Evolutionary conservation across 306 rosid genomes (phyloP).

Genomic region (Corylus avellana): DNA sequence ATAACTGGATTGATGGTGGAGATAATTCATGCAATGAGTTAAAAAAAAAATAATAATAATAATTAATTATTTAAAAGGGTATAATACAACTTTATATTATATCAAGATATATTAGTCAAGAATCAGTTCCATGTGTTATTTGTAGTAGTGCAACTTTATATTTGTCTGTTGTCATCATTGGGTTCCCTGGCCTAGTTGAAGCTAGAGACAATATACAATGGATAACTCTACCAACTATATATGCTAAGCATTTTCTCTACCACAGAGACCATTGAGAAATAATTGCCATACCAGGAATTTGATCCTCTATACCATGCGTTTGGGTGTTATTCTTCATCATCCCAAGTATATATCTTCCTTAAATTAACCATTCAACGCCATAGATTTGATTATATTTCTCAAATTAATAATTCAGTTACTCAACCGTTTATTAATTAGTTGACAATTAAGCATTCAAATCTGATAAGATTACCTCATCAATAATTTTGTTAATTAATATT

Average conservation of each 20-base stretch:
- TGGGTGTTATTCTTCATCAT: constrained; percentile 34
- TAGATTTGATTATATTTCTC: neutral
- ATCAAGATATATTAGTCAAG: constrained; percentile 25
- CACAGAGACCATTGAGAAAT: constrained; percentile 27
- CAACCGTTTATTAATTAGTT: neutral
- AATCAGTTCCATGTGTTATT: constrained; percentile 38
- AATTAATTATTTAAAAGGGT: constrained; percentile 20
- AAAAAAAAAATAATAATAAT: neutral
- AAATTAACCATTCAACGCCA: neutral
- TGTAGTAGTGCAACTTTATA: no score
- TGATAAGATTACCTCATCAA: neutral
- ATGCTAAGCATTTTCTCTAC: constrained; percentile 30
- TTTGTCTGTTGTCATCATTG: constrained; percentile 15
- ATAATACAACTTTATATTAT: constrained; percentile 26
- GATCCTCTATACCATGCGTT: constrained; percentile 34
- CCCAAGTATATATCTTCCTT: neutral
- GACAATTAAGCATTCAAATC: constrained; percentile 16
- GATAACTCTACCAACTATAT: constrained; percentile 25
- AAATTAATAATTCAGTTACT: neutral
- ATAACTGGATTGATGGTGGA: neutral
- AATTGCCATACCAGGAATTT: constrained; percentile 32
- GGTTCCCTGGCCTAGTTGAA: constrained; percentile 36
- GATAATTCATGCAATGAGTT: neutral
- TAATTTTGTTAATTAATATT: neutral
- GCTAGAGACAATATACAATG: constrained; percentile 18